Conservation (phyloP, 106 monocot genomes). For the Agapanthus africanus region DNA sequence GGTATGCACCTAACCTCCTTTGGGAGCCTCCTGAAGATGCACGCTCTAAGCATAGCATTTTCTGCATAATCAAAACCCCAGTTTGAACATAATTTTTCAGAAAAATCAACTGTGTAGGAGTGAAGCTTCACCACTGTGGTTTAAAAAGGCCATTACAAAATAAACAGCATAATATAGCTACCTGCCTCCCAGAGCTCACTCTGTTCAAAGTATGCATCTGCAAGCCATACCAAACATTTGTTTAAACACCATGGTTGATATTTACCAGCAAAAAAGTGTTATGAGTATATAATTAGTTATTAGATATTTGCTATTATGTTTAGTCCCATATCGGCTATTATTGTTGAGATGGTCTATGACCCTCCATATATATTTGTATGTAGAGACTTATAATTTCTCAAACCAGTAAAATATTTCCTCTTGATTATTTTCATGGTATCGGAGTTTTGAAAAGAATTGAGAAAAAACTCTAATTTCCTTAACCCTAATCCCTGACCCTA, state of each 20-base stretch:
- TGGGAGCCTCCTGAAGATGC: conserved; percentile 10
- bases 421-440: no score
- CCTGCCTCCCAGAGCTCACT: conserved; percentile 23
- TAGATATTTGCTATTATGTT: no score
- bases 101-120: background rate
- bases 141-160: background rate
- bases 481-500: no score
- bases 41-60: conserved; percentile 34
- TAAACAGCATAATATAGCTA: conserved; percentile 1
- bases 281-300: no score
- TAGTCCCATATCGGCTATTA: no score
- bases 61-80: conserved; percentile 24
- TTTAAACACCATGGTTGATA: background rate
- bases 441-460: no score
- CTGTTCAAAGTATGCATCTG: conserved; percentile 21
- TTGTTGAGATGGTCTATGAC: no score
- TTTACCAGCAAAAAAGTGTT: no score
- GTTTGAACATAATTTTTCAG: background rate
- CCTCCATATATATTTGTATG: no score
- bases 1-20: conserved; percentile 24
- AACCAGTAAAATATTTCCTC: no score
- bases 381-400: no score
- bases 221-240: background rate
- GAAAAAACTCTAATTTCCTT: no score
- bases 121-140: background rate